Evolutionary conservation across 352 stramenopile species (phyloP).

Genomic region (Pythium utonaiense): DNA sequence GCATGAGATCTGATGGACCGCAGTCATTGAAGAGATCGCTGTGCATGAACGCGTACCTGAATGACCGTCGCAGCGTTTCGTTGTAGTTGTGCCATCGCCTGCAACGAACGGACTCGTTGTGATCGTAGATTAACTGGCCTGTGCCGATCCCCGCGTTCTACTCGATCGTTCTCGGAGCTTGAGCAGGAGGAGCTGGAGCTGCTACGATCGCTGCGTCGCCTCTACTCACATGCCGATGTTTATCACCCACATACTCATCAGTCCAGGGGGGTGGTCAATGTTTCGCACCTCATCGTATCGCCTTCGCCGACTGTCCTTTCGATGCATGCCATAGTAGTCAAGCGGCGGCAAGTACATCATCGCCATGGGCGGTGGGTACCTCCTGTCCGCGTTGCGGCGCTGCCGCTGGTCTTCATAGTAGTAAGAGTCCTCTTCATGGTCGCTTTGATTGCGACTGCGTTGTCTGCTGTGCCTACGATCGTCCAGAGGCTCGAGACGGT

Average conservation of each 20-base stretch:
- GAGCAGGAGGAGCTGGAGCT: not conserved
- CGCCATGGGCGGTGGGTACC: constrained; percentile 9
- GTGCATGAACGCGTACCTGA: constrained; percentile 32
- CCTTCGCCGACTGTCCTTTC: not conserved
- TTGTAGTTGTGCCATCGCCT: constrained; percentile 44
- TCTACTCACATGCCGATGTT: not conserved
- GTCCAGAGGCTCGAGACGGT: constrained; percentile 3
- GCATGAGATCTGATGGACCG: not conserved
- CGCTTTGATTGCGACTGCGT: constrained; percentile 10
- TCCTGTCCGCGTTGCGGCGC: not conserved
- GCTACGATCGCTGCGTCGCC: not conserved
- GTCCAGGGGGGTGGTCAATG: not conserved
- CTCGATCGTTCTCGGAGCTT: not conserved
- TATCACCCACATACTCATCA: not conserved
- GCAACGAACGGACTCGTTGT: constrained; percentile 44
- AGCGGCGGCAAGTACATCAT: constrained; percentile 13
- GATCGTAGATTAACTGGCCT: constrained; percentile 12
- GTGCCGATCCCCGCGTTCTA: not conserved
- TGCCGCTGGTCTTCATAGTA: not conserved
- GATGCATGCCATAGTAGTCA: not conserved
- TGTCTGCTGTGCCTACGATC: not conserved
- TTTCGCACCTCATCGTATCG: not conserved
- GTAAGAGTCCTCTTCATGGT: constrained; percentile 9
- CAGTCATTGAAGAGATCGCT: too few relatives aligned
- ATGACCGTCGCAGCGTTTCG: constrained; percentile 36